Conservation (phyloP, 805 yeast genomes). For the Cyberlindnera xishuangbannaensis region DNA sequence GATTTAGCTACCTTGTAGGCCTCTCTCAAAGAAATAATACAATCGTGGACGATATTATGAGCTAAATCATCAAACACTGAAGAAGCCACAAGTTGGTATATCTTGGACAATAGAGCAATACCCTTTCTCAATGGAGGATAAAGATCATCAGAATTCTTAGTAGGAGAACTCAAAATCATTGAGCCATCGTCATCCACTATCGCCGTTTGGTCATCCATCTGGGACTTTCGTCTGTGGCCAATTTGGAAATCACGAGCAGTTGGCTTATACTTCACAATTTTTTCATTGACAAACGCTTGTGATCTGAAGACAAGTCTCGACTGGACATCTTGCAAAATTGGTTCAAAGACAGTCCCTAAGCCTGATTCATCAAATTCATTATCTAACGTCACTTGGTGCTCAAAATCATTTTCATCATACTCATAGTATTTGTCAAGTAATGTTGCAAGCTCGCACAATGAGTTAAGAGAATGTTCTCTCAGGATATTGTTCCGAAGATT, state of each 20-base stretch:
- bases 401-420: conserved; percentile 39
- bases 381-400: conserved; percentile 1
- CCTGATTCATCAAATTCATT: conserved; percentile 28
- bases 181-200: conserved; percentile 8
- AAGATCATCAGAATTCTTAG: conserved; percentile 34
- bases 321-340: conserved; percentile 73
- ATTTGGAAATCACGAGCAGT: conserved; percentile 61
- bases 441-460: conserved; percentile 70
- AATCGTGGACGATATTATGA: conserved; percentile 76
- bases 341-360: conserved; percentile 58
- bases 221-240: conserved; percentile 26
- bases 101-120: conserved; percentile 62
- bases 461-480: conserved; percentile 61
- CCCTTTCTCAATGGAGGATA: conserved; percentile 73
- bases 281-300: conserved; percentile 65
- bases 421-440: conserved; percentile 64
- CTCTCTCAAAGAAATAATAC: conserved; percentile 54
- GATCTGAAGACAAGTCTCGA: conserved; percentile 74
- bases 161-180: conserved; percentile 1
- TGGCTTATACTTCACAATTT: conserved; percentile 62
- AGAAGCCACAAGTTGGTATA: conserved; percentile 74
- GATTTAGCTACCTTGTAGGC: conserved; percentile 43
- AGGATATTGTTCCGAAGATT: conserved; percentile 58
- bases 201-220: conserved; percentile 21
- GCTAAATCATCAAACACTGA: conserved; percentile 84